These are phyloP conservation scores for Seminavis robusta DNA, from an alignment of 108 stramenopile species.

Conservation along the genomic window DNA sequence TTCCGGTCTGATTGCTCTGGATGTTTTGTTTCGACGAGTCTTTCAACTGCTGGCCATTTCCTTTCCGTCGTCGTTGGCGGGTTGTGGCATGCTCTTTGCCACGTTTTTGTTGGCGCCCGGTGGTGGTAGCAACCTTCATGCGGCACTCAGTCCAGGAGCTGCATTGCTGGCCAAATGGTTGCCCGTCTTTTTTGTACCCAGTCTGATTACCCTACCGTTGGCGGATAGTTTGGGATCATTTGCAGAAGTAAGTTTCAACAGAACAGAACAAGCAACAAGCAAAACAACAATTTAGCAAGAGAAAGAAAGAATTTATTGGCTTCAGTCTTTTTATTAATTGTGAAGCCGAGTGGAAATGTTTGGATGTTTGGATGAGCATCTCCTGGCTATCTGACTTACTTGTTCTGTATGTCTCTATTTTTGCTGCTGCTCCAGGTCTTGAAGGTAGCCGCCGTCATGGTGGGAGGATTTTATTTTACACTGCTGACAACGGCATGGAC, in stretches of 20 bases:
- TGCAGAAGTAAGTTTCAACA: constrained; percentile 29
- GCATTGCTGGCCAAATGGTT: constrained; percentile 71
- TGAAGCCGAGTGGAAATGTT: not conserved
- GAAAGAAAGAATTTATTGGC: not conserved
- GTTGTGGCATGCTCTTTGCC: constrained; percentile 56
- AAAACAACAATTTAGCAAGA: no score
- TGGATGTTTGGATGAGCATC: not conserved
- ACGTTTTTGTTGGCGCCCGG: constrained; percentile 37
- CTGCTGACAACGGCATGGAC: constrained; percentile 45
- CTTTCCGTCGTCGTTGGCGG: constrained; percentile 72
- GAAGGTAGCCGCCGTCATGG: constrained; percentile 39
- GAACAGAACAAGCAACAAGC: not conserved
- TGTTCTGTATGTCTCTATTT: not conserved
- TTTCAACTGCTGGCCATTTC: constrained; percentile 39
- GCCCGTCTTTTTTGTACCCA: constrained; percentile 80
- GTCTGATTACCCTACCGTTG: constrained; percentile 68
- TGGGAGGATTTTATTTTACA: constrained; percentile 52
- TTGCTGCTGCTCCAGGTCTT: constrained; percentile 20
- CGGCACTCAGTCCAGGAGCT: constrained; percentile 53
- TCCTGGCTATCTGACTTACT: not conserved
- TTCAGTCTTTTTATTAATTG: not conserved
- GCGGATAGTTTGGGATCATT: constrained; percentile 50
- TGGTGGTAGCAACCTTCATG: constrained; percentile 29
- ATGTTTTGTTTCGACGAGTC: constrained; percentile 47
- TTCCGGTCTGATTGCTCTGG: constrained; percentile 35